Evolutionary conservation across 805 yeast species (phyloP).

Genomic region (Spathaspora gorwiae): DNA sequence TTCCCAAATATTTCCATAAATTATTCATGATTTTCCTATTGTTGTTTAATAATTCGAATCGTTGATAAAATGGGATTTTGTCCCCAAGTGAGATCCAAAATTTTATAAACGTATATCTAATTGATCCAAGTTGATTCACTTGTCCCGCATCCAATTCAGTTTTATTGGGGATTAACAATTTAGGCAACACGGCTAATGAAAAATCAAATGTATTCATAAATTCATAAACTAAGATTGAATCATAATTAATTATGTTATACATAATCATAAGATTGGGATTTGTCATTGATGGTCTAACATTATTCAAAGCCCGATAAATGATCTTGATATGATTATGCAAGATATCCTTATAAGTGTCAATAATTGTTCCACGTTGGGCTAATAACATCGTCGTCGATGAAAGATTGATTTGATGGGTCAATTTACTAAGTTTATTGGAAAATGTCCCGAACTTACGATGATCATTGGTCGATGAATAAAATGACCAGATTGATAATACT

Average conservation of each 20-base stretch:
- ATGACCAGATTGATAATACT: slow-evolving; percentile 39
- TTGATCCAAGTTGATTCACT: slow-evolving; percentile 32
- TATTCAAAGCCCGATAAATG: slow-evolving; percentile 62
- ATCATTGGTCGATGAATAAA: slow-evolving; percentile 45
- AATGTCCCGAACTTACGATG: slow-evolving; percentile 45
- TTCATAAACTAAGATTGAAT: slow-evolving; percentile 50
- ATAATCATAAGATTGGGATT: slow-evolving; percentile 61
- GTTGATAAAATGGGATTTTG: slow-evolving; percentile 46
- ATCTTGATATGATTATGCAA: slow-evolving; percentile 55
- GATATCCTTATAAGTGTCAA: slow-evolving; percentile 46
- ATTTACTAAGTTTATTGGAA: slow-evolving; percentile 37
- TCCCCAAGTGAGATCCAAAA: slow-evolving; percentile 57
- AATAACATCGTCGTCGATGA: slow-evolving; percentile 6
- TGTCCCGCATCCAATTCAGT: slow-evolving; percentile 39
- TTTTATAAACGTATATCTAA: slow-evolving; percentile 55
- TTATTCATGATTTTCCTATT: slow-evolving; percentile 53
- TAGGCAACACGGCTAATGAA: slow-evolving; percentile 55
- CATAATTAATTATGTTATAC: slow-evolving; percentile 43
- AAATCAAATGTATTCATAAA: slow-evolving; percentile 66
- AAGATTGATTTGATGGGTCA: slow-evolving; percentile 13
- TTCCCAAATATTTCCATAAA: slow-evolving; percentile 65
- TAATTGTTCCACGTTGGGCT: slow-evolving; percentile 16
- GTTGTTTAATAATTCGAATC: slow-evolving; percentile 60
- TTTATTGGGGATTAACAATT: slow-evolving; percentile 51
- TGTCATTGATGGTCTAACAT: slow-evolving; percentile 53